These are phyloP conservation scores for Mycosphaerella sp. DNA, from an alignment of 2,329 filamentous ascomycete species.

Conservation along the genomic window DNA sequence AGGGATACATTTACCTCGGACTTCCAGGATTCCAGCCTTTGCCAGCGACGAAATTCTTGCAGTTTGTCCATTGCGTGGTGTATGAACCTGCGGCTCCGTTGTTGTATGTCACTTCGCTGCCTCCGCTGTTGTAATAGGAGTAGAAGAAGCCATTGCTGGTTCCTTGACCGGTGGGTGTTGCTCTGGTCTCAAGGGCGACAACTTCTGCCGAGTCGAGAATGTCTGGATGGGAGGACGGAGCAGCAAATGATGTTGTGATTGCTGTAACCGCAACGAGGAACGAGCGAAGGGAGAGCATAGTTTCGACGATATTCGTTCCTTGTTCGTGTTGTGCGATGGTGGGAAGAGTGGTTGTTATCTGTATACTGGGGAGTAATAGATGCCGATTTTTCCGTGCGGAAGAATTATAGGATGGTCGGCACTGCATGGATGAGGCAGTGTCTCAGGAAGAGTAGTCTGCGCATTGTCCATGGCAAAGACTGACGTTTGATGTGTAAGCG, in stretches of 20 bases:
- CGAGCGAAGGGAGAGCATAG: no score
- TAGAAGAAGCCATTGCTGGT: slow-evolving; percentile 55
- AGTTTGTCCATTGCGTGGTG: slow-evolving; percentile 41
- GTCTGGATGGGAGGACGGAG: slow-evolving; percentile 30
- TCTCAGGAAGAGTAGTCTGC: no score
- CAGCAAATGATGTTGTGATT: slow-evolving; percentile 32
- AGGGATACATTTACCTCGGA: slow-evolving; percentile 36
- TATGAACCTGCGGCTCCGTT: slow-evolving; percentile 48
- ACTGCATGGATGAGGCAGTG: no score
- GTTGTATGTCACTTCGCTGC: slow-evolving; percentile 48
- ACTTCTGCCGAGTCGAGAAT: slow-evolving; percentile 24
- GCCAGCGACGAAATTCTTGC: slow-evolving; percentile 51
- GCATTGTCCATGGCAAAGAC: no score
- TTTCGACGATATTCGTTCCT: no score
- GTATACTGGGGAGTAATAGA: no score
- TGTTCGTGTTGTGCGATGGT: no score
- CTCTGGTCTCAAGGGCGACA: slow-evolving; percentile 30
- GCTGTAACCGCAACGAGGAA: slow-evolving; percentile 13
- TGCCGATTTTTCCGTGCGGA: no score
- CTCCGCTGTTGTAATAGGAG: slow-evolving; percentile 54
- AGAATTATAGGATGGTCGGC: no score
- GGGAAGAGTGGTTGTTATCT: no score
- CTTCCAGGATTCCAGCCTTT: slow-evolving; percentile 54
- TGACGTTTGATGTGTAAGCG: no score
- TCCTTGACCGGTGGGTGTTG: slow-evolving; percentile 44